Evolutionary conservation across 495 filamentous ascomycete genomes (phyloP), one percentile per base, ranked within the genome.

Genomic region (Talaromyces borbonicus): DNA sequence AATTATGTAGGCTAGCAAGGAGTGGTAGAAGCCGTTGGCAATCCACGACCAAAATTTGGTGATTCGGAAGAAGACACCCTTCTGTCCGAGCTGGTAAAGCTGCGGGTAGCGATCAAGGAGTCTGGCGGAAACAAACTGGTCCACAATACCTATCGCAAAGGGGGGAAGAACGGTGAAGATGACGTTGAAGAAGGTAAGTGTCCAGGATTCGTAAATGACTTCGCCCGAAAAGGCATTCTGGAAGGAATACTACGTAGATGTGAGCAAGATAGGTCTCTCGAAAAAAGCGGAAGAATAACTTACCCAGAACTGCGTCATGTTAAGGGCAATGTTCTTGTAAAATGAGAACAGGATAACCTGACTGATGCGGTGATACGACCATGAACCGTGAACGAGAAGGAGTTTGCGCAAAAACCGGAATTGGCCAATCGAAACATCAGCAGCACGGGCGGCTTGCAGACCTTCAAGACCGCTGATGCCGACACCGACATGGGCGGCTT

Each of bases 151-250:
- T 65, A 99, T 86, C 20, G 83, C 90, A 35, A 99, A 81, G 1
- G 93, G 93, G 30, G 93, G 93, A 25, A 96, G 66, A 33, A 93
- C 84, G 7, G 93, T 97, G 67, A 95, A 99, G 62, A 99, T 84
- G 62, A 99, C 88, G 71, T 99, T 99, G 74, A 96, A 99, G 72
- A 95, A 94, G 11, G 93, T 95, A 11, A 99, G 72, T 1, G 90
- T 96, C 93, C 93, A 99, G 11, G 90, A 96, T 67, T 99, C 93
- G 78, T 90, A 96, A 60, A 99, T 99, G 54, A 97, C 88, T 61
- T 95, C 80, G 52, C 92, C 93, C 1, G 92, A 96, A 65, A 97
- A 99, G 49, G 83, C 85, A 59, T 99, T 97, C 80, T 95, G 87
- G 68, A 99, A 99, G 15, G 87, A 85, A 61, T 93, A 98, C 85